Evolutionary conservation across 1,139 yeast genomes (phyloP).

Genomic region (Debaryomyces sp.): DNA sequence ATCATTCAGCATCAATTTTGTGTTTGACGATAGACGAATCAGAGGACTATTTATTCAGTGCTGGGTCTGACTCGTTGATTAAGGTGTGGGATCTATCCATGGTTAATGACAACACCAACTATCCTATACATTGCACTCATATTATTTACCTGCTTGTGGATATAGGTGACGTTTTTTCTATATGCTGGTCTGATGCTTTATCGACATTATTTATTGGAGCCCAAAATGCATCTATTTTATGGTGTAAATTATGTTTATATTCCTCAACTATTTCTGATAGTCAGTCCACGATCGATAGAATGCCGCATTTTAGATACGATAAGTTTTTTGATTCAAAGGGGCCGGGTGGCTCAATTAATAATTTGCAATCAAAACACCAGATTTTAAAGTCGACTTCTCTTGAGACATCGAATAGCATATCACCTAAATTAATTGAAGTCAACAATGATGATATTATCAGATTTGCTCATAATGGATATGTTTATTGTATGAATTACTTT

Average conservation of each 20-base stretch:
- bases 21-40: constrained; percentile 62
- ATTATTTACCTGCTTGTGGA: constrained; percentile 84
- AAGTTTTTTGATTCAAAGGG: constrained; percentile 90
- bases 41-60: constrained; percentile 71
- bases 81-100: constrained; percentile 72
- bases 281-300: constrained; percentile 31
- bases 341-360: constrained; percentile 64
- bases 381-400: constrained; percentile 23
- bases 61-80: constrained; percentile 88
- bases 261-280: constrained; percentile 8
- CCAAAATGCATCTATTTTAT: constrained; percentile 86
- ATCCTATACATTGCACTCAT: constrained; percentile 43
- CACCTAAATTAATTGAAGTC: constrained; percentile 59
- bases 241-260: constrained; percentile 49
- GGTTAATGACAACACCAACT: constrained; percentile 14
- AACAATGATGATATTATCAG: constrained; percentile 64
- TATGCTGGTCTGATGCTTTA: constrained; percentile 65
- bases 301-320: constrained; percentile 84
- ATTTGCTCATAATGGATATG: constrained; percentile 91
- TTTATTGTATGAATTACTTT: constrained; percentile 65
- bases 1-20: constrained; percentile 74
- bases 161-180: constrained; percentile 90
- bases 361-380: constrained; percentile 36
- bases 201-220: constrained; percentile 82
- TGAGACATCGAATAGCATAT: constrained; percentile 11